A percentile compares a stretch with the other conserved stretches of the same genome.
Conservation (phyloP, 441 rosid species). For the Mallotus japonicus region DNA sequence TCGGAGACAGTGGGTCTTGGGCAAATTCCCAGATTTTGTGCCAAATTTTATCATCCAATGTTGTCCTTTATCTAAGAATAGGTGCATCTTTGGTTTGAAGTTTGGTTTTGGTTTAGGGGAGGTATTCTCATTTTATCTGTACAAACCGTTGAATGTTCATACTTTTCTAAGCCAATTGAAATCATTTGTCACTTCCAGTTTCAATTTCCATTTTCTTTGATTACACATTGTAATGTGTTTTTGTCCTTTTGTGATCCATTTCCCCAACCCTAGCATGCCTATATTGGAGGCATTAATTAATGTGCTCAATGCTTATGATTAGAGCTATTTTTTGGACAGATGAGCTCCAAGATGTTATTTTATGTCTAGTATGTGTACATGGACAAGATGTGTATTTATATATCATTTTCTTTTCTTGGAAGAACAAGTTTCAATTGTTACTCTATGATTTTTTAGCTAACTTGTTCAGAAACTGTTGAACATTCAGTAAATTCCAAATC, state of each 20-base stretch:
- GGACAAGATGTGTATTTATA: not conserved
- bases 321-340: not conserved
- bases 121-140: not conserved
- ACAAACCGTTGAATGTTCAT: not conserved
- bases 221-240: not conserved
- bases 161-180: not conserved
- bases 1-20: not conserved
- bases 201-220: not conserved
- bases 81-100: not conserved
- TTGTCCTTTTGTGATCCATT: not conserved
- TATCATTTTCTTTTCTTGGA: not conserved
- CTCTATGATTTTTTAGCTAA: not conserved
- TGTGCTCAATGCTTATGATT: not conserved
- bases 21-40: not conserved
- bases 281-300: not conserved
- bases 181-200: not conserved
- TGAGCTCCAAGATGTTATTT: not conserved
- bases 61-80: conserved; percentile 1
- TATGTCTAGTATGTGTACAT: not conserved
- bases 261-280: not conserved
- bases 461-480: not conserved
- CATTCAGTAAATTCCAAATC: not conserved
- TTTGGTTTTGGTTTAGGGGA: not conserved
- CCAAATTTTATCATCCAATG: conserved; percentile 10
- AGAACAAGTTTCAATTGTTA: not conserved